Percentiles rank a stretch among this genome's conserved stretches.
These are phyloP conservation scores for Entomophthora muscae DNA, from an alignment of 371 early-diverging fungal genomes.

Conservation along the genomic window DNA sequence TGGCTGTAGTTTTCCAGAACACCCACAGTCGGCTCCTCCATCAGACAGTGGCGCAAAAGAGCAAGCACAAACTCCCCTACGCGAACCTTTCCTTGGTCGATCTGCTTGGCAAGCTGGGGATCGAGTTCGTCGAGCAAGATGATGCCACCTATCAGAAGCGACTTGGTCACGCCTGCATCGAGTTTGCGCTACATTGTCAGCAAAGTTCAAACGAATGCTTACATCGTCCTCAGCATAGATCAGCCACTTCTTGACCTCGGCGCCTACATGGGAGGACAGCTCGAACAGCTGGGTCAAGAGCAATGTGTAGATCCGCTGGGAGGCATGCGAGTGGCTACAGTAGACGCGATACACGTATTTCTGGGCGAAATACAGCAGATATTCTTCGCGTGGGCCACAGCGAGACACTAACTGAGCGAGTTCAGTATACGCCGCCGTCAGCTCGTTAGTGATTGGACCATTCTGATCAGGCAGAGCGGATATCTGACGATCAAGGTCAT, in stretches of 20 bases:
- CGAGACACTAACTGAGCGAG: background rate
- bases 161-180: slow-evolving; percentile 64
- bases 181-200: slow-evolving; percentile 40
- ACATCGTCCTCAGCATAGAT: slow-evolving; percentile 84
- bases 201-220: slow-evolving; percentile 2
- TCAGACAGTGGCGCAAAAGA: slow-evolving; percentile 48
- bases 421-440: background rate
- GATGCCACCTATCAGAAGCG: slow-evolving; percentile 59
- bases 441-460: background rate
- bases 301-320: slow-evolving; percentile 62
- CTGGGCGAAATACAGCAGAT: slow-evolving; percentile 63
- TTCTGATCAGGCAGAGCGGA: slow-evolving; percentile 25
- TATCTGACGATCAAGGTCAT: slow-evolving; percentile 56
- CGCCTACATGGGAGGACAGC: slow-evolving; percentile 47
- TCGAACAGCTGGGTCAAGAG: slow-evolving; percentile 68
- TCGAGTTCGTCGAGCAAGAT: slow-evolving; percentile 67
- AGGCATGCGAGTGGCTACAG: slow-evolving; percentile 15
- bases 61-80: slow-evolving; percentile 64
- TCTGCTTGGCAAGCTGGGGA: slow-evolving; percentile 61
- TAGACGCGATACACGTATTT: slow-evolving; percentile 48
- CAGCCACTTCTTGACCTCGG: slow-evolving; percentile 79
- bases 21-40: slow-evolving; percentile 27
- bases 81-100: slow-evolving; percentile 46
- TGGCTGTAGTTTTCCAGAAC: slow-evolving; percentile 33
- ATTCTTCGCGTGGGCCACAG: slow-evolving; percentile 28